phyloP scores from a whole-genome alignment of 2,329 filamentous ascomycete genomes.

The Xylaria sp. region DNA sequence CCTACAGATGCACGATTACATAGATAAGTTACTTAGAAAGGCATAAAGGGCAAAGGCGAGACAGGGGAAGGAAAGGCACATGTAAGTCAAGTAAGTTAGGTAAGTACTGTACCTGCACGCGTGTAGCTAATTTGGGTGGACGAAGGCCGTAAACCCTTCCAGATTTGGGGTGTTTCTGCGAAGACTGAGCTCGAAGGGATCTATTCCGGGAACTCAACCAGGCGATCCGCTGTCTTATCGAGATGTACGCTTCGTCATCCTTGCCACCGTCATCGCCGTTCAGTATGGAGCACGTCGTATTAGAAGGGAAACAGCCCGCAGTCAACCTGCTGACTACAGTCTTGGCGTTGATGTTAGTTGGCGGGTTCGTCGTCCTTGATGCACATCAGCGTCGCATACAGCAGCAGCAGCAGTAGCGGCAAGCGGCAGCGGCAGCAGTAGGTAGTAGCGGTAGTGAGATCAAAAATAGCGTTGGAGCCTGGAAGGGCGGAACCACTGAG shows the following conservation, averaged over 20 bases:
- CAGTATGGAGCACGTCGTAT: not conserved
- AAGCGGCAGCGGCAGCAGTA: not conserved
- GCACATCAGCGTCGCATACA: slow-evolving; percentile 5
- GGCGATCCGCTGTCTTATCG: not conserved
- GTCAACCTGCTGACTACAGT: not conserved
- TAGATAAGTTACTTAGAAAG: not conserved
- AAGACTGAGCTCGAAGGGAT: not conserved
- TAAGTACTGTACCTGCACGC: not conserved
- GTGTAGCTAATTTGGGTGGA: not conserved
- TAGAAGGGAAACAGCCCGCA: not conserved
- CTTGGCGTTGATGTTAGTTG: slow-evolving; percentile 1
- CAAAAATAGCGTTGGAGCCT: slow-evolving; percentile 14
- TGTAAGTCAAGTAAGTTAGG: too few relatives aligned
- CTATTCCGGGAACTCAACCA: slow-evolving; percentile 14
- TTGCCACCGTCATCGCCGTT: not conserved
- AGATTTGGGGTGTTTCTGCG: slow-evolving; percentile 14
- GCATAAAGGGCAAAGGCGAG: not conserved
- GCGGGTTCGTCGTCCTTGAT: not conserved
- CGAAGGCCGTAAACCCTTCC: not conserved
- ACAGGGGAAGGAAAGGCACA: not conserved
- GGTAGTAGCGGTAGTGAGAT: not conserved
- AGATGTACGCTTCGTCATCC: slow-evolving; percentile 7
- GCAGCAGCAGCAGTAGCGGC: not conserved
- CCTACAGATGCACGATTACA: not conserved
- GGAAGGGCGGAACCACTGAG: not conserved